phyloP scores from a whole-genome alignment of 2,329 filamentous ascomycete species.

The Cladosporium cucumerinum region DNA sequence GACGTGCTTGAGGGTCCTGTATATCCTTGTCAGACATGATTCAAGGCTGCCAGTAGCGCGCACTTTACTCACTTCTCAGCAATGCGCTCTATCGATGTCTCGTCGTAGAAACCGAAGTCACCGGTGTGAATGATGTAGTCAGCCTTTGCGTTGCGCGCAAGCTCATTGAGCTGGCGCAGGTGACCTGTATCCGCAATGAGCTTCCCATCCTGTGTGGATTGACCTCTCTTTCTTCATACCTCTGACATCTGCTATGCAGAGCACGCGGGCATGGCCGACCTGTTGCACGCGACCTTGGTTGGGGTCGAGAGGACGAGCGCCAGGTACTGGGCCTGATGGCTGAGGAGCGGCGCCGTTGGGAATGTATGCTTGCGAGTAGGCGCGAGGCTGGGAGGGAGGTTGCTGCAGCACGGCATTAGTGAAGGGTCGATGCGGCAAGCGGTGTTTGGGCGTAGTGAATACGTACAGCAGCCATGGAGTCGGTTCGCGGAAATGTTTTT shows the following conservation, averaged over 20 bases:
- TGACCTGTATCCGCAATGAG: conserved; percentile 62
- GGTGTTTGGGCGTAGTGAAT: neutral
- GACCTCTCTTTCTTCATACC: conserved; percentile 33
- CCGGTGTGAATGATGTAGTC: conserved; percentile 98
- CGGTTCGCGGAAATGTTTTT: conserved; percentile 10
- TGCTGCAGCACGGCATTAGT: conserved; percentile 36
- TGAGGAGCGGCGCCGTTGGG: conserved; percentile 43
- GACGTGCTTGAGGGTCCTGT: conserved; percentile 92
- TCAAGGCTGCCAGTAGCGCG: neutral
- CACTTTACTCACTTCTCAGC: conserved; percentile 78
- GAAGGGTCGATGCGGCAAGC: conserved; percentile 4
- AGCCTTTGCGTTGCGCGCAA: conserved; percentile 89
- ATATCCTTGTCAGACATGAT: conserved; percentile 20
- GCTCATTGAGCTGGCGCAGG: conserved; percentile 89
- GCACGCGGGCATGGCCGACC: conserved; percentile 46
- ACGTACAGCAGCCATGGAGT: conserved; percentile 16
- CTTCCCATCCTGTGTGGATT: conserved; percentile 5
- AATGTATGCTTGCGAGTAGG: conserved; percentile 48
- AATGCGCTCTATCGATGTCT: conserved; percentile 91
- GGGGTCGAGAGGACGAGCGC: conserved; percentile 47
- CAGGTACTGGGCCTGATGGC: conserved; percentile 36
- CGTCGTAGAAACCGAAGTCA: conserved; percentile 98
- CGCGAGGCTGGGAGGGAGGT: conserved; percentile 50
- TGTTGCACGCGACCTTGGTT: conserved; percentile 54
- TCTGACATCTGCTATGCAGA: conserved; percentile 53